Evolutionary conservation across 176 grass and related monocot species (phyloP).

Genomic region (Carex parvula): DNA sequence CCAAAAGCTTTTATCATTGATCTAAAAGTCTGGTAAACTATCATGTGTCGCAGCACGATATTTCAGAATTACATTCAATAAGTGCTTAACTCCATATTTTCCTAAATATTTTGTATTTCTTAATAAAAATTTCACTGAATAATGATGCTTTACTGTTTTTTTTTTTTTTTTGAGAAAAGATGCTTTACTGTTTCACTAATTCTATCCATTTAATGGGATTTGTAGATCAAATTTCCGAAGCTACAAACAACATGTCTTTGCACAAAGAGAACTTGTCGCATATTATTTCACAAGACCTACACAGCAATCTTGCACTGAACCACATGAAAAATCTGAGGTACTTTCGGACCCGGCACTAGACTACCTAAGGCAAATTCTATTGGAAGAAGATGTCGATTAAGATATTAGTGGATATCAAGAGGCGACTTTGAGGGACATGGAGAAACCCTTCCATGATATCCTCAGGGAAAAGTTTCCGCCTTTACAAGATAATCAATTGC

Average conservation of each 20-base stretch:
- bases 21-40: not conserved
- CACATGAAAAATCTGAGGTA: not conserved
- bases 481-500: not conserved
- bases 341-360: not conserved
- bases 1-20: not conserved
- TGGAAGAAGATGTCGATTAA: constrained; percentile 51
- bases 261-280: too few relatives aligned
- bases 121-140: too few relatives aligned
- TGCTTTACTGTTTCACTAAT: too few relatives aligned
- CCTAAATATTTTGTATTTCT: not conserved
- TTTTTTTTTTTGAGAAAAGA: too few relatives aligned
- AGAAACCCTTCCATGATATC: constrained; percentile 39
- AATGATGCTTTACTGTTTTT: too few relatives aligned
- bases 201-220: too few relatives aligned
- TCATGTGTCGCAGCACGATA: too few relatives aligned
- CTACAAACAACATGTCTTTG: too few relatives aligned
- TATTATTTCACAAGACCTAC: not conserved
- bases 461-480: constrained; percentile 26
- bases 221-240: too few relatives aligned
- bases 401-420: constrained; percentile 13
- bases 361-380: constrained; percentile 37
- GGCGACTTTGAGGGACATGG: constrained; percentile 22
- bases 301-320: not conserved
- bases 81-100: too few relatives aligned
- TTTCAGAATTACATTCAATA: too few relatives aligned